Conservation (phyloP, 2,329 filamentous ascomycete genomes). For the Pseudomassariella vexata region DNA sequence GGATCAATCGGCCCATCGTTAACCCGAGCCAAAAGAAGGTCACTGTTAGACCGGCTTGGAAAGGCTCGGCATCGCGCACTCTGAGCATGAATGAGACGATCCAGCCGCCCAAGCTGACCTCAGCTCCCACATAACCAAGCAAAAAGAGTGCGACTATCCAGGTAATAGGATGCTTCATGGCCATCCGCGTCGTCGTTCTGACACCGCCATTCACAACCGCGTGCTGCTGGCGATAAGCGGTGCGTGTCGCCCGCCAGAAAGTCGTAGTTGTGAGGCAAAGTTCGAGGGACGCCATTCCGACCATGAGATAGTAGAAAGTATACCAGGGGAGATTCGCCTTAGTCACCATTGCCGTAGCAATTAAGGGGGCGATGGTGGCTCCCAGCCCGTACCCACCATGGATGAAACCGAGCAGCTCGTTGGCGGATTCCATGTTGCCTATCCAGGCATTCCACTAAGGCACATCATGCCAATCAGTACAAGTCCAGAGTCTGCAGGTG, state of each 20-base stretch:
- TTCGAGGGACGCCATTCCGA: constrained; percentile 52
- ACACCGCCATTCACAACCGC: constrained; percentile 25
- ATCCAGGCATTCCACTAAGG: constrained; percentile 49
- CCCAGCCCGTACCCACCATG: constrained; percentile 70
- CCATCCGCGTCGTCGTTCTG: constrained; percentile 38
- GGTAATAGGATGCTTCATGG: constrained; percentile 49
- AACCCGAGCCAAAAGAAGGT: constrained; percentile 84
- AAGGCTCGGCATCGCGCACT: constrained; percentile 62
- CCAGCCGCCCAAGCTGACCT: constrained; percentile 72
- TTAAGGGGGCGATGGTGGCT: constrained; percentile 61
- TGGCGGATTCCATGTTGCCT: constrained; percentile 67
- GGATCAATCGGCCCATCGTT: constrained; percentile 63
- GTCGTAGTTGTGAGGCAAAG: constrained; percentile 41
- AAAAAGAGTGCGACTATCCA: constrained; percentile 73
- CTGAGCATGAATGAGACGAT: constrained; percentile 84
- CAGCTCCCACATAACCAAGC: constrained; percentile 71
- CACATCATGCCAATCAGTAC: background rate
- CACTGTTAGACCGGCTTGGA: constrained; percentile 67
- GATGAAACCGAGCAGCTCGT: constrained; percentile 68
- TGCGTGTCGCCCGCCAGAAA: constrained; percentile 60
- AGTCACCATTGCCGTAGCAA: constrained; percentile 69
- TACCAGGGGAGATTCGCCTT: constrained; percentile 61
- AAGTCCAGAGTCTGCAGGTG: too few relatives aligned
- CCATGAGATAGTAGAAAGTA: constrained; percentile 71
- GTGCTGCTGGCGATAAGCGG: constrained; percentile 42